Evolutionary conservation across 2,329 filamentous ascomycete species (phyloP).

Genomic region (Pleoardoris graminearum): DNA sequence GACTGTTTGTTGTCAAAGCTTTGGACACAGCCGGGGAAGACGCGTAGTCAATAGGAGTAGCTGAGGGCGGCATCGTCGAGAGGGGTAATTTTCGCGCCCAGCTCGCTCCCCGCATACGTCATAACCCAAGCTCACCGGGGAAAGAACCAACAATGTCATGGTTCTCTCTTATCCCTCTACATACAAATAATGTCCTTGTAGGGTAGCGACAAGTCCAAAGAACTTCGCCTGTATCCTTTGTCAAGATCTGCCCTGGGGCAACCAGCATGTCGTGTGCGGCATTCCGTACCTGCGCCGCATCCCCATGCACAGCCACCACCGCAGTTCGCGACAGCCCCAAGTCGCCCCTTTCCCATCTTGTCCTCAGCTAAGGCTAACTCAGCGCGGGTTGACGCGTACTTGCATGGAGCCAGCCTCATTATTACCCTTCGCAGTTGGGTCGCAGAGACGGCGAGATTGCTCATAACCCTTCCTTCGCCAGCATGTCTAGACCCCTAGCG

Average conservation of each 20-base stretch:
- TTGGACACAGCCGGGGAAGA: slow-evolving; percentile 31
- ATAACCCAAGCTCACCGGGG: slow-evolving; percentile 13
- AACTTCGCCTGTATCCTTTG: too few species aligned
- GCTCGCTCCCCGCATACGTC: slow-evolving; percentile 22
- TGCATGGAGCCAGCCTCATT: slow-evolving; percentile 9
- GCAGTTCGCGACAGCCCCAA: slow-evolving; percentile 24
- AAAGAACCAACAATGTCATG: not conserved
- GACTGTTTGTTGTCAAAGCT: slow-evolving; percentile 9
- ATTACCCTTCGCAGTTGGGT: slow-evolving; percentile 1
- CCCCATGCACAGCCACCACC: slow-evolving; percentile 32
- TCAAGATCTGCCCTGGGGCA: too few species aligned
- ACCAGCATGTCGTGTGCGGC: too few species aligned
- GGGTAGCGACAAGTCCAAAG: too few species aligned
- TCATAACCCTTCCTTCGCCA: slow-evolving; percentile 43
- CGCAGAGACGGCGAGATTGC: slow-evolving; percentile 11
- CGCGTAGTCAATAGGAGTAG: slow-evolving; percentile 34
- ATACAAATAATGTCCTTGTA: too few species aligned
- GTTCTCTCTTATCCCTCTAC: too few species aligned
- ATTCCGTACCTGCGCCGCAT: not conserved
- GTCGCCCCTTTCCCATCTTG: slow-evolving; percentile 12
- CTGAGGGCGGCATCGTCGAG: slow-evolving; percentile 22
- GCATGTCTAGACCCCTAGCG: slow-evolving; percentile 35
- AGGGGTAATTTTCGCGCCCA: slow-evolving; percentile 13
- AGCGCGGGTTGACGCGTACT: slow-evolving; percentile 18
- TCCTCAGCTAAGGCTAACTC: slow-evolving; percentile 17